Base-by-base conservation (phyloP, 1,139 yeast species). In the Suhomyces panamericanus region DNA sequence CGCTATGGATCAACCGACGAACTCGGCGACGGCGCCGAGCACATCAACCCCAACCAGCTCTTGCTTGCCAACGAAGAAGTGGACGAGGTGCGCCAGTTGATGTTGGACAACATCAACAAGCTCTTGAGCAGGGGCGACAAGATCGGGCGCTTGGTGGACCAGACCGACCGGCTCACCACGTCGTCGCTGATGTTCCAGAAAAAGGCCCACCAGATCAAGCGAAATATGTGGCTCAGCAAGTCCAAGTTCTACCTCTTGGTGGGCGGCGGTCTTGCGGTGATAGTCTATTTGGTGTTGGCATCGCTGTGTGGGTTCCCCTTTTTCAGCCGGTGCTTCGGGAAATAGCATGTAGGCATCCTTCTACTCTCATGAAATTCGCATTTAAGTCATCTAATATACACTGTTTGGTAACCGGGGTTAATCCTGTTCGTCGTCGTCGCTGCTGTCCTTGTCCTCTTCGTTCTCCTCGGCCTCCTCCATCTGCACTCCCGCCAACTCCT, bases 101-200 rank as follows among this genome's bases (percentile, higher is more conserved):
- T 84, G 89, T 77, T 81, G 57, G 87, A 83, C 49, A 84, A 84
- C 55, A 82, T 84, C 45, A 84, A 80, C 55, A 80, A 79, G 57
- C 69, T 90, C 22, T 70, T 90, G 57, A 83, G 82, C 56, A 76
- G 97, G 45, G 96, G 96, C 11, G 96, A 89, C 56, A 77, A 87
- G 47, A 81, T 90, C 48, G 81, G 82, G 50, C 65, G 79, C 40
- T 72, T 90, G 49, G 95, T 89, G 14, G 87, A 85, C 60, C 90
- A 90, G 60, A 89, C 96, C 1, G 87, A 87, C 51, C 73, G 83
- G 43, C 74, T 89, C 63, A 87, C 85, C 52, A 75, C 77, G 26
- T 79, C 82, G 30, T 81, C 95, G 5, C 79, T 75, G 66, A 78
- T 85, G 37, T 90, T 90, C 60, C 83, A 88, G 53, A 81, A 85